Evolutionary conservation across 495 filamentous ascomycete species (phyloP).

Genomic region (Annulohypoxylon bovei): DNA sequence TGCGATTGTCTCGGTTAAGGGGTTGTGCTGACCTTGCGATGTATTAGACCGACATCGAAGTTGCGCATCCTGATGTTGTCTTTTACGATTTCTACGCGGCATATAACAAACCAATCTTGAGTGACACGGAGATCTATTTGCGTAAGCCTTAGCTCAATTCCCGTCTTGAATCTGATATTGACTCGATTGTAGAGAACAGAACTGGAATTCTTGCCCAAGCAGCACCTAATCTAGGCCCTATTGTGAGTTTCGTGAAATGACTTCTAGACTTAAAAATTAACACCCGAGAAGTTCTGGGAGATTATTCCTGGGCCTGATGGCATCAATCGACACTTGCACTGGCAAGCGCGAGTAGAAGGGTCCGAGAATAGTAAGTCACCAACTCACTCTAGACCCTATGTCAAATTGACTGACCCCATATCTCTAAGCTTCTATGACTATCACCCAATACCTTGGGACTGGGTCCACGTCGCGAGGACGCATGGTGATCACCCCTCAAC

Average conservation of each 20-base stretch:
- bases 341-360: conserved; percentile 64
- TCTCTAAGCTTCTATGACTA: conserved; percentile 54
- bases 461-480: conserved; percentile 63
- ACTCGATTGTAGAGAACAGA: conserved; percentile 51
- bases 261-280: too few relatives aligned
- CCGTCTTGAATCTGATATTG: conserved; percentile 26
- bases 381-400: neutral
- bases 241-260: conserved; percentile 48
- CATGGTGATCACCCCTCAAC: conserved; percentile 56
- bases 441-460: conserved; percentile 65
- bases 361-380: conserved; percentile 43
- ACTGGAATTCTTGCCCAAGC: conserved; percentile 68
- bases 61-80: conserved; percentile 63
- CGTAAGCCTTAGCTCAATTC: conserved; percentile 9
- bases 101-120: conserved; percentile 47
- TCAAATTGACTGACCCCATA: neutral
- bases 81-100: conserved; percentile 67
- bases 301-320: conserved; percentile 61
- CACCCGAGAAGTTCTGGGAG: conserved; percentile 51
- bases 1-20: neutral
- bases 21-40: neutral
- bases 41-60: conserved; percentile 60
- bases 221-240: conserved; percentile 65
- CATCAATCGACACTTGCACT: conserved; percentile 65
- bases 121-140: conserved; percentile 41